Evolutionary conservation across 1,284 basidiomycete species (phyloP).

Genomic region (Cystobasidium sp.): DNA sequence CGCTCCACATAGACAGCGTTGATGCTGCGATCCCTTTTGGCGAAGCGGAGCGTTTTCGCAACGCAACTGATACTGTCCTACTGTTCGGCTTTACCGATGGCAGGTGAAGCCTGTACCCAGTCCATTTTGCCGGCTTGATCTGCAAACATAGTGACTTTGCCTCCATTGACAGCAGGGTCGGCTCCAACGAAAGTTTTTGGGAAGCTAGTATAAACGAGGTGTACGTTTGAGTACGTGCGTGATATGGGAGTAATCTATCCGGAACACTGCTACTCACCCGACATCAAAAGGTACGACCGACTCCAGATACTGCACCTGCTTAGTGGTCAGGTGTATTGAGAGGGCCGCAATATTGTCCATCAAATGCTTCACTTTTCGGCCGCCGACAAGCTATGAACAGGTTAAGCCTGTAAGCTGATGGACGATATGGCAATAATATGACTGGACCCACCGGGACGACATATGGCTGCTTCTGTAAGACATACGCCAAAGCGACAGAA

Average conservation of each 20-base stretch:
- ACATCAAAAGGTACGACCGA: constrained; percentile 48
- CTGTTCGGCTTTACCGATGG: neutral
- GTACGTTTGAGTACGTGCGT: neutral
- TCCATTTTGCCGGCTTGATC: neutral
- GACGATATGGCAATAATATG: neutral
- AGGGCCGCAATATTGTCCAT: constrained; percentile 62
- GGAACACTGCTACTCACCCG: neutral
- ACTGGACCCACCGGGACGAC: constrained; percentile 22
- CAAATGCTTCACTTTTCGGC: constrained; percentile 63
- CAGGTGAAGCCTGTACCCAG: neutral
- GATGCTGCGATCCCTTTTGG: no score
- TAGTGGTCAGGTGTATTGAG: constrained; percentile 58
- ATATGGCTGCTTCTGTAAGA: constrained; percentile 27
- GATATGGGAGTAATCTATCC: neutral
- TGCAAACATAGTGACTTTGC: constrained; percentile 1
- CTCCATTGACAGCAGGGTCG: neutral
- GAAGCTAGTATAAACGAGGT: neutral
- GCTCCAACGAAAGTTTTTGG: neutral
- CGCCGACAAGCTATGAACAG: constrained; percentile 58
- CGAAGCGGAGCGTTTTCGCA: neutral
- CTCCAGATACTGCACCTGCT: constrained; percentile 60
- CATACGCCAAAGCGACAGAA: constrained; percentile 41
- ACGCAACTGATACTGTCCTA: neutral
- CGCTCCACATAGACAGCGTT: no score
- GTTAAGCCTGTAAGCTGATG: neutral